Conservation (phyloP, 257 asterid genomes). For the Euphrasia confusa region DNA sequence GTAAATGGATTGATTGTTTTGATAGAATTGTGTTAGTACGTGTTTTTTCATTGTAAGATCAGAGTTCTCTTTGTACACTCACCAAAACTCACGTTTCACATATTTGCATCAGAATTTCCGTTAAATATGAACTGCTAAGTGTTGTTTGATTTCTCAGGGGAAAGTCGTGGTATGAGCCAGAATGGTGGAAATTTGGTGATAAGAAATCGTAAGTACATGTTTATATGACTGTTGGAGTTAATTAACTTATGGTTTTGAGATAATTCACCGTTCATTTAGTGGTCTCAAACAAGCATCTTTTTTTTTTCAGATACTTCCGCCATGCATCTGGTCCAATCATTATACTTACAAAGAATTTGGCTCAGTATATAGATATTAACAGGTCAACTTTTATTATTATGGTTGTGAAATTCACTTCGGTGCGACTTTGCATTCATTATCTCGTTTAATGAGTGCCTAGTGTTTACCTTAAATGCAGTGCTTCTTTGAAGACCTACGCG, state of each 20-base stretch:
- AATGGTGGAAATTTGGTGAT: slow-evolving; percentile 99
- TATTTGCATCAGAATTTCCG: slow-evolving; percentile 6
- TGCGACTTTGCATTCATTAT: background rate
- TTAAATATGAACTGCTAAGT: slow-evolving; percentile 1
- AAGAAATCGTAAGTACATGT: slow-evolving; percentile 58
- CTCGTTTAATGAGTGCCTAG: background rate
- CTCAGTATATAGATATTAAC: slow-evolving; percentile 72
- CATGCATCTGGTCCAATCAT: slow-evolving; percentile 81
- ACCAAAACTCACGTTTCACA: background rate
- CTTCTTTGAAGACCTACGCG: slow-evolving; percentile 84
- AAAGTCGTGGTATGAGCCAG: slow-evolving; percentile 87
- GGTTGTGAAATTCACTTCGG: background rate
- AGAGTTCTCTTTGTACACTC: background rate
- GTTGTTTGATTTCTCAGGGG: slow-evolving; percentile 56
- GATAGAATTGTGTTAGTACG: background rate
- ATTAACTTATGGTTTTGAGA: background rate
- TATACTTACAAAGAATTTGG: slow-evolving; percentile 70
- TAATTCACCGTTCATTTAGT: background rate
- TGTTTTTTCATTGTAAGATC: background rate
- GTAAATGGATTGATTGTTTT: slow-evolving; percentile 1
- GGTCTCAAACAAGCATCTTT: slow-evolving; percentile 1
- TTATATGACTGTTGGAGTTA: background rate
- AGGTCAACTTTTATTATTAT: slow-evolving; percentile 44
- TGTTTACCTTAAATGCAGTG: slow-evolving; percentile 42
- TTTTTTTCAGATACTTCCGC: slow-evolving; percentile 75